Conservation (phyloP, 768 basidiomycete genomes). For the Russula ochroleuca region DNA sequence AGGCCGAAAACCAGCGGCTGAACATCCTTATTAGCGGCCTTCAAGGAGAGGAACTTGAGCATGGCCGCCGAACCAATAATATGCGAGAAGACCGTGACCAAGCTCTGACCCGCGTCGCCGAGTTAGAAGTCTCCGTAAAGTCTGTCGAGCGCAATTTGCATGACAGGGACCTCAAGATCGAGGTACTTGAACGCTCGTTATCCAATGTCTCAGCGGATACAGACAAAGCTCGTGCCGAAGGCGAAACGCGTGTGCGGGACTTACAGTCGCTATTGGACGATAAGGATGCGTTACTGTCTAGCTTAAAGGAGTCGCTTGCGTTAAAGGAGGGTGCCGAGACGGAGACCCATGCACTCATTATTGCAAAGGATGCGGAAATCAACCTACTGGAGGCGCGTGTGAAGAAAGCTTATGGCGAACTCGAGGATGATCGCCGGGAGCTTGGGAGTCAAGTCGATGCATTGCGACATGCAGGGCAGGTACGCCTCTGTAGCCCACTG, state of each 20-base stretch:
- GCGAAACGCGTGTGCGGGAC: constrained; percentile 42
- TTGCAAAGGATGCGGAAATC: constrained; percentile 60
- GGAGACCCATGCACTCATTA: constrained; percentile 48
- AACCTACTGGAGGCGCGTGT: constrained; percentile 47
- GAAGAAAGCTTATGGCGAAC: constrained; percentile 43
- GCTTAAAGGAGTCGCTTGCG: constrained; percentile 50
- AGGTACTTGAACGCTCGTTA: constrained; percentile 45
- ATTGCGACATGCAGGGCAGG: constrained; percentile 84
- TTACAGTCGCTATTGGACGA: constrained; percentile 44
- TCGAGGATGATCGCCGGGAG: constrained; percentile 60
- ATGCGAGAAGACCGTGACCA: constrained; percentile 46
- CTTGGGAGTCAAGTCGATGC: constrained; percentile 74
- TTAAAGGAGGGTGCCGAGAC: constrained; percentile 48
- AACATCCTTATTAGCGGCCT: constrained; percentile 22
- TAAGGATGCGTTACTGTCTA: constrained; percentile 42
- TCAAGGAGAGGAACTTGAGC: constrained; percentile 24
- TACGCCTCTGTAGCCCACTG: constrained; percentile 34
- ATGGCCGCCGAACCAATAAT: constrained; percentile 24
- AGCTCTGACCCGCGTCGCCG: constrained; percentile 38
- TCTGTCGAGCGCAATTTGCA: constrained; percentile 41
- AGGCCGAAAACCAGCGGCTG: constrained; percentile 66
- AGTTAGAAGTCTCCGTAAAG: constrained; percentile 44
- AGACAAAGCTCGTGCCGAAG: constrained; percentile 47
- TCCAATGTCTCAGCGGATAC: constrained; percentile 39
- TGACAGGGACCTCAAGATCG: constrained; percentile 44